Evolutionary conservation across 1,284 basidiomycete genomes (phyloP), one percentile per base, ranked within the genome.

Genomic region (Tylopilus orsonianus): DNA sequence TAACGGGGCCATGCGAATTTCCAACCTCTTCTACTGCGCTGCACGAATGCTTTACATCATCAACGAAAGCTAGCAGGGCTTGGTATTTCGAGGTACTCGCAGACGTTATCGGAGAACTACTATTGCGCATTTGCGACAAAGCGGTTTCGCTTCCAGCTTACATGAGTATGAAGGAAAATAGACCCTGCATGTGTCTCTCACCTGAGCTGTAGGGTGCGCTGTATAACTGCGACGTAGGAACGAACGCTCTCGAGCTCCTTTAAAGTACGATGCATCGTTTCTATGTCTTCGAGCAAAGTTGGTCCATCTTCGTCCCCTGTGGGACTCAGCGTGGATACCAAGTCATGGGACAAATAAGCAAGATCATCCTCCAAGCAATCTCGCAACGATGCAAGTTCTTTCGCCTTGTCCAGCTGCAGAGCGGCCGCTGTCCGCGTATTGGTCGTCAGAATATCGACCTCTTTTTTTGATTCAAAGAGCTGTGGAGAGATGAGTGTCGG

Each of bases 311-410:
- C 73, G 32, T 71, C 73, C 18, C 71, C 73, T 9, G 73, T 37
- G 18, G 61, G 64, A 41, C 54, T 72, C 24, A 79, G 56, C 1
- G 78, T 70, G 0, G 87, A 86, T 35, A 81, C 70, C n/a, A 91
- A 72, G 49, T 82, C 78, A 52, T 81, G 70, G 41, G 83, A 78
- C 52, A 95, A 72, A 60, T 83, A 75, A 34, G 80, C 69, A 48
- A 92, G 72, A 67, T 94, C 83, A 70, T 94, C 81, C 50, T 85
- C 75, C 52, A 95, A 72, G 43, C 79, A 79, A 65, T 92, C 89
- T 20, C 90, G 77, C 29, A 86, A 69, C n/a, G 90, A 72, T 0
- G 86, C 83, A 27, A 92, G 71, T 44, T 85, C 80, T 58, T 89
- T 85, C 0, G 89, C 87, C 10, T 80, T 77, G 44, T 77, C 69